Evolutionary conservation across 1,139 yeast species (phyloP), one percentile per base, ranked within the genome.

Genomic region (Candida tropicalis): DNA sequence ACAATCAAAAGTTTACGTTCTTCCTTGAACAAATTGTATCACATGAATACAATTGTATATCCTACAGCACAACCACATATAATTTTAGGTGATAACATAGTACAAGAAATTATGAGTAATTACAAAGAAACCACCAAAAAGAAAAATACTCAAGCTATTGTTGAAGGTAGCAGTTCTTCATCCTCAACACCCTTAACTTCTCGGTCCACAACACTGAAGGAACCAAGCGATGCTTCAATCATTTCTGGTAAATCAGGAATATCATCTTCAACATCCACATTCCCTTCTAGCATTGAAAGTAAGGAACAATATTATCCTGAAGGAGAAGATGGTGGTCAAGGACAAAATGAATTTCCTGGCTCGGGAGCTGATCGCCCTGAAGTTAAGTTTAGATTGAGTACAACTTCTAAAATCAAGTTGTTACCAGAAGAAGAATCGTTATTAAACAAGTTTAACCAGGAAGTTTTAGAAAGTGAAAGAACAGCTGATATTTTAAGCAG

Each of bases 401-500:
- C 42, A 20, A 44, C 40, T 22, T 43, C 50, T 2, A 50, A 50
- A 38, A 50, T 43, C 29, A 45, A 48, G 34, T 44, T 50, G 22
- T 36, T 47, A 12, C 41, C 42, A 18, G 25, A 26, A 17, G 54
- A 50, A 29, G 41, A 39, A 20, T 7, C 17, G n/a, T 31, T 50
- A 25, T 40, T 50, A 29, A 40, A 40, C n/a, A 49, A 45, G 32
- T 50, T 50, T 40, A 50, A 50, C 32, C 18, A 41, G n/a, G 54
- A 50, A 28, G 46, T 50, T n/a, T 38, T 50, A 25, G 44, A 38
- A 11, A 46, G 45, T 2, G 27, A 12, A 1, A 47, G 38, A 22
- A 45, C 52, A 5, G 39, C 34, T 13, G 43, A 40, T 8, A 35
- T 50, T 5, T 38, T 50, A 13, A 27, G 31, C 5, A 50, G 39